Conservation (phyloP, 2,329 filamentous ascomycete species). For the Trichoderma koningiopsis region DNA sequence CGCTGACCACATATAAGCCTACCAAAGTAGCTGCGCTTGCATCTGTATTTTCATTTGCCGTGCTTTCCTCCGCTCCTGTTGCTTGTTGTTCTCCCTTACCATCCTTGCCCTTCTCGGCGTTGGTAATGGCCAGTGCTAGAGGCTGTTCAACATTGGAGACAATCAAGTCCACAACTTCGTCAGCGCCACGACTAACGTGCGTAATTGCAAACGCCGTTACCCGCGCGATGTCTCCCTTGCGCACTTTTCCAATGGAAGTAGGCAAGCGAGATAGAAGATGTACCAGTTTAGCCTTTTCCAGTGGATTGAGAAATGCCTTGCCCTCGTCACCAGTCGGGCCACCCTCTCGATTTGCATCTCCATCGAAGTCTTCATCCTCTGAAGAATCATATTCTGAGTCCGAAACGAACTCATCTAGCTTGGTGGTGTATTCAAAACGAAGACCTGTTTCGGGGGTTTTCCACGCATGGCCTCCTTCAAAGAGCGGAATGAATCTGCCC, state of each 20-base stretch:
- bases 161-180: slow-evolving; percentile 90
- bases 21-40: slow-evolving; percentile 74
- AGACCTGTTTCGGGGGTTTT: slow-evolving; percentile 70
- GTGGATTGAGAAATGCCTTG: slow-evolving; percentile 72
- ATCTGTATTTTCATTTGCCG: slow-evolving; percentile 55
- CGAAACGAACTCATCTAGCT: slow-evolving; percentile 76
- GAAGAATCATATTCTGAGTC: slow-evolving; percentile 85
- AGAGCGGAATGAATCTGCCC: slow-evolving; percentile 64
- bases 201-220: slow-evolving; percentile 87
- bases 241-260: slow-evolving; percentile 69
- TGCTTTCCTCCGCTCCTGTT: slow-evolving; percentile 38
- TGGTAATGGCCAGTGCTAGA: slow-evolving; percentile 71
- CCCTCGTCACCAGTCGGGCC: slow-evolving; percentile 48
- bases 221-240: slow-evolving; percentile 83
- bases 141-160: slow-evolving; percentile 80
- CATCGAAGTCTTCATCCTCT: slow-evolving; percentile 75
- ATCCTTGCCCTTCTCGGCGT: slow-evolving; percentile 54
- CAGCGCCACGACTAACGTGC: slow-evolving; percentile 79
- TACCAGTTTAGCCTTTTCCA: slow-evolving; percentile 81
- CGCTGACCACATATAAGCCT: slow-evolving; percentile 74
- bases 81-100: slow-evolving; percentile 37
- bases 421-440: slow-evolving; percentile 79
- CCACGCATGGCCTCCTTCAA: slow-evolving; percentile 79
- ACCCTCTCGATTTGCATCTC: slow-evolving; percentile 56
- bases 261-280: slow-evolving; percentile 84